These are phyloP conservation scores for Corchorus olitorius DNA, from an alignment of 345 rosid species.

Conservation along the genomic window DNA sequence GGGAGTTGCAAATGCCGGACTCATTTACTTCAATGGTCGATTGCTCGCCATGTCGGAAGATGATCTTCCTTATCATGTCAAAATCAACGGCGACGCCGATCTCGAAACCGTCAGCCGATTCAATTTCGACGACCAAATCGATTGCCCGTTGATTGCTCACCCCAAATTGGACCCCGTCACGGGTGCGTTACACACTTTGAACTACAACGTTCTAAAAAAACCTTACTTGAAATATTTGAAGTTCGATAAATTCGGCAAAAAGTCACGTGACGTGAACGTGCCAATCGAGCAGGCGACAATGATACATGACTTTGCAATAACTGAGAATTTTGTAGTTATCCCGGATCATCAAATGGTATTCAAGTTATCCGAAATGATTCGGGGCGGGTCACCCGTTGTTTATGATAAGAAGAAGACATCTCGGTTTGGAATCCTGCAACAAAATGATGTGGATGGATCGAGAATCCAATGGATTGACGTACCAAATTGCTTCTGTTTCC, in stretches of 20 bases:
- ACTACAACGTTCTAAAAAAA: constrained; percentile 54
- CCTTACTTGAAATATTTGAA: constrained; percentile 64
- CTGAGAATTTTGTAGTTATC: constrained; percentile 51
- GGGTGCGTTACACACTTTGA: constrained; percentile 60
- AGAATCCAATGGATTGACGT: constrained; percentile 56
- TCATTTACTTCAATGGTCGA: constrained; percentile 61
- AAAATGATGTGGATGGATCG: constrained; percentile 42
- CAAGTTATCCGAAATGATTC: constrained; percentile 62
- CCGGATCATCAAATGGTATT: constrained; percentile 85
- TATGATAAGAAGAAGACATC: constrained; percentile 50
- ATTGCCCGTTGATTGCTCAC: constrained; percentile 68
- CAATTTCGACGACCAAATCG: constrained; percentile 53
- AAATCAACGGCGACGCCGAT: constrained; percentile 49
- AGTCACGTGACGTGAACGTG: constrained; percentile 52
- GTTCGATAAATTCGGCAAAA: constrained; percentile 48
- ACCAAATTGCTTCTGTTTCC: constrained; percentile 67
- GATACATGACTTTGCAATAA: constrained; percentile 77
- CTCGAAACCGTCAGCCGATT: constrained; percentile 62
- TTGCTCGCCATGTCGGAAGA: constrained; percentile 83
- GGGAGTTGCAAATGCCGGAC: constrained; percentile 79
- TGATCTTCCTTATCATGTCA: constrained; percentile 72
- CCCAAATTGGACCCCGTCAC: constrained; percentile 72
- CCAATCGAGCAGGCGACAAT: constrained; percentile 54
- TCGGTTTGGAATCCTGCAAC: constrained; percentile 54
- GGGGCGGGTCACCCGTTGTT: constrained; percentile 76